Evolutionary conservation across 2,329 filamentous ascomycete genomes (phyloP).

Genomic region (Penicillium sp.): DNA sequence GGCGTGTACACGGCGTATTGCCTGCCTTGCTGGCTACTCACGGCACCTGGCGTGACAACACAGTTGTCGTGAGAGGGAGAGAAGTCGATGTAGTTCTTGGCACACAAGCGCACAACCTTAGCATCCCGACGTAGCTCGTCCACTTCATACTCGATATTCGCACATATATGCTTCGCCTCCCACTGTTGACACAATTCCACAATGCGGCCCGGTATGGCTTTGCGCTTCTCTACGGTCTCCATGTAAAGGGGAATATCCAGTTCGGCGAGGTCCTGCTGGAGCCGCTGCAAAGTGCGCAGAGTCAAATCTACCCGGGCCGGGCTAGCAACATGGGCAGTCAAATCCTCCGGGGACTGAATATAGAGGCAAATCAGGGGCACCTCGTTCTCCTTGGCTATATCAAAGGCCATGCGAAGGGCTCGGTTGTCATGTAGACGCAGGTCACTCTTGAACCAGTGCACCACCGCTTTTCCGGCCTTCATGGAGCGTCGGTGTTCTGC

Average conservation of each 20-base stretch:
- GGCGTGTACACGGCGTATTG: slow-evolving; percentile 84
- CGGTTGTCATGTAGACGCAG: slow-evolving; percentile 73
- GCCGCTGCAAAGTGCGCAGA: slow-evolving; percentile 65
- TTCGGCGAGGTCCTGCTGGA: slow-evolving; percentile 66
- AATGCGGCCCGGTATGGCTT: slow-evolving; percentile 60
- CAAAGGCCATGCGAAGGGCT: slow-evolving; percentile 64
- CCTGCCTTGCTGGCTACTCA: slow-evolving; percentile 67
- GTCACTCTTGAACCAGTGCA: slow-evolving; percentile 92
- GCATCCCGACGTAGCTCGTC: slow-evolving; percentile 82
- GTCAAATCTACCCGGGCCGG: slow-evolving; percentile 77
- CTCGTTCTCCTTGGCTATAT: slow-evolving; percentile 64
- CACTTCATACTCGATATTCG: slow-evolving; percentile 88
- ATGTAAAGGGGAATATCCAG: slow-evolving; percentile 77
- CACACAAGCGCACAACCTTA: slow-evolving; percentile 59
- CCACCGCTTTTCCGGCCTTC: slow-evolving; percentile 60
- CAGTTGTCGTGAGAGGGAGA: slow-evolving; percentile 78
- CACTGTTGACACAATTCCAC: slow-evolving; percentile 67
- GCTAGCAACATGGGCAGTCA: slow-evolving; percentile 74
- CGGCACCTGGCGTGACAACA: slow-evolving; percentile 70
- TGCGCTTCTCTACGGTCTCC: slow-evolving; percentile 68
- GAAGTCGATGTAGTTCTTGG: slow-evolving; percentile 65
- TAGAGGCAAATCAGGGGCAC: slow-evolving; percentile 76
- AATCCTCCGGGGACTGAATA: slow-evolving; percentile 78
- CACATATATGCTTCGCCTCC: slow-evolving; percentile 72
- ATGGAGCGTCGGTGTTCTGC: slow-evolving; percentile 53